Evolutionary conservation across 192 early-diverging fungal species (phyloP).

Genomic region (Entrophospora sp.): DNA sequence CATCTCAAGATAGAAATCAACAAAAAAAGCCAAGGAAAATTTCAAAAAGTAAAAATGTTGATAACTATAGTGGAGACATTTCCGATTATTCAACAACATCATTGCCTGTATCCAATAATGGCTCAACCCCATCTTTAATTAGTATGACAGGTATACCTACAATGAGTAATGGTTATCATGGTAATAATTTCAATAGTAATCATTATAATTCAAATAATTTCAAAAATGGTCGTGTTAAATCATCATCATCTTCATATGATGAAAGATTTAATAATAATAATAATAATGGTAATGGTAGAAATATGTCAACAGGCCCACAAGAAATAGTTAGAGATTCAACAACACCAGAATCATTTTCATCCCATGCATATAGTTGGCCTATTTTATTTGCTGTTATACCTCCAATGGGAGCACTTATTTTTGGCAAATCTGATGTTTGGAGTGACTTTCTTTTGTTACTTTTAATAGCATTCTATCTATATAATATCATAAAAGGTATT

Average conservation of each 20-base stretch:
- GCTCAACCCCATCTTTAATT: background rate
- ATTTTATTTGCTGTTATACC: slow-evolving; percentile 49
- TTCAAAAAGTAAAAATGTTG: background rate
- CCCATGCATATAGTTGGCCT: slow-evolving; percentile 45
- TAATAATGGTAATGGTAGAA: background rate
- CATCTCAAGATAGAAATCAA: background rate
- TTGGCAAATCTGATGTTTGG: slow-evolving; percentile 50
- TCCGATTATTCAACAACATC: background rate
- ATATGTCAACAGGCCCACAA: slow-evolving; percentile 20
- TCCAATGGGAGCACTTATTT: slow-evolving; percentile 45
- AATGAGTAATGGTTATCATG: background rate
- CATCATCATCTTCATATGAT: background rate
- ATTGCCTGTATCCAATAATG: background rate
- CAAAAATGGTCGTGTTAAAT: background rate
- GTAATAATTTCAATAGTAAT: slow-evolving; percentile 13
- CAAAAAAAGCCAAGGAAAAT: background rate
- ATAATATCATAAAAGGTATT: slow-evolving; percentile 54
- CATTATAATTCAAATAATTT: slow-evolving; percentile 1
- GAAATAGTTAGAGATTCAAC: slow-evolving; percentile 21
- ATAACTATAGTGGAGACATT: background rate
- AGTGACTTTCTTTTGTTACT: slow-evolving; percentile 47
- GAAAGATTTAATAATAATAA: no score
- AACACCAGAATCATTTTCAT: slow-evolving; percentile 26
- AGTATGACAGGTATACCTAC: background rate
- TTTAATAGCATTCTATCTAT: slow-evolving; percentile 49